phyloP scores from a whole-genome alignment of 768 basidiomycete genomes.

The Boletellus ananas region DNA sequence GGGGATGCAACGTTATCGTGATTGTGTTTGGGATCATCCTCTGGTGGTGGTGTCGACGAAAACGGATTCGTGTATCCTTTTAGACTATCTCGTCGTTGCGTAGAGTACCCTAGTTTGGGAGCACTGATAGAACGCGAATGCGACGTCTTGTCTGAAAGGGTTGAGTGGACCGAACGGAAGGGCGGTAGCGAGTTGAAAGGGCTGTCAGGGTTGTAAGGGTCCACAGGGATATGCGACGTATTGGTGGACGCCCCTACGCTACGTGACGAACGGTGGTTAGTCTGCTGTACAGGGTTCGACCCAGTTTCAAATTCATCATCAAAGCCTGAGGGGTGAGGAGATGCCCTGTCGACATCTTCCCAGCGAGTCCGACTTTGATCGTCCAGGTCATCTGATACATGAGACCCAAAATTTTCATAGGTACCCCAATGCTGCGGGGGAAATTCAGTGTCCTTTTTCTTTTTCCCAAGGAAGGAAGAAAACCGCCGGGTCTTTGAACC shows the following conservation, averaged over 20 bases:
- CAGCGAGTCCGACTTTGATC: slow-evolving; percentile 16
- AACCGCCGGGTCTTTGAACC: slow-evolving; percentile 37
- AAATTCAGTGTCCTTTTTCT: slow-evolving; percentile 49
- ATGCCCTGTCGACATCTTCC: slow-evolving; percentile 30
- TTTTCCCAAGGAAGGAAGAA: slow-evolving; percentile 33
- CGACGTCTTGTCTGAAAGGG: slow-evolving; percentile 29
- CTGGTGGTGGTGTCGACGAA: slow-evolving; percentile 19
- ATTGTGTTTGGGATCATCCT: slow-evolving; percentile 16
- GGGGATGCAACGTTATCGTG: slow-evolving; percentile 11
- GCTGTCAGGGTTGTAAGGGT: slow-evolving; percentile 32
- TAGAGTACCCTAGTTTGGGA: slow-evolving; percentile 21
- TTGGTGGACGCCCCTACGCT: slow-evolving; percentile 12
- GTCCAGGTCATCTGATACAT: slow-evolving; percentile 40
- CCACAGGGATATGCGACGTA: slow-evolving; percentile 14
- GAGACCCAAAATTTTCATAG: slow-evolving; percentile 48
- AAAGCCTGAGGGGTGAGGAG: slow-evolving; percentile 27
- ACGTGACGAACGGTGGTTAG: slow-evolving; percentile 17
- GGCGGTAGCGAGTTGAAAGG: slow-evolving; percentile 36
- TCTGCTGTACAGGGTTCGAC: slow-evolving; percentile 31
- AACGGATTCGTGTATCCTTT: slow-evolving; percentile 28
- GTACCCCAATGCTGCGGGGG: slow-evolving; percentile 66
- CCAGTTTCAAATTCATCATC: slow-evolving; percentile 47
- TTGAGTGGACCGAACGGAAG: slow-evolving; percentile 30
- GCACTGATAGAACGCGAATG: slow-evolving; percentile 36
- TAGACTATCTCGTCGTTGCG: neutral